Evolutionary conservation across 768 basidiomycete genomes (phyloP), one percentile per base, ranked within the genome.

Genomic region (Suillus luteus): DNA sequence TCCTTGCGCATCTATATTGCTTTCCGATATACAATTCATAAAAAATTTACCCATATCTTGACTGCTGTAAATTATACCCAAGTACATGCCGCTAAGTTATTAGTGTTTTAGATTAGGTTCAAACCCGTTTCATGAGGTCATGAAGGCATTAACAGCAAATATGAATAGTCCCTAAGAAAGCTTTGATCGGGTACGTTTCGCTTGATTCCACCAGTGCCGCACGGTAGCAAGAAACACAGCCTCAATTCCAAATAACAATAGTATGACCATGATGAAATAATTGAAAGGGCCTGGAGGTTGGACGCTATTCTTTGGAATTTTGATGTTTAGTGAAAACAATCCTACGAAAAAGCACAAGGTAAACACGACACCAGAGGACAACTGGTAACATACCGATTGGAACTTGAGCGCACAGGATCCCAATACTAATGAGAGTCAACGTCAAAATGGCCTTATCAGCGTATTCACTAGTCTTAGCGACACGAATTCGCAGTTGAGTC

Each of bases 381-480:
- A 8, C 38, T 40, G 41, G 8, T 27, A 24, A 71, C 84, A 52
- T 67, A 90, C 88, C 88, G 41, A 83, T 78, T 41, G 86, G 62
- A 7, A 87, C 79, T 67, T 88, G 87, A 51, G 89, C 79, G 48
- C 87, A 87, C 17, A 93, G 70, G 38, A 91, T 83, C 1, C 83
- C 85, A 51, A 95, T 80, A 67, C 81, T 85, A 61, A 94, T 82
- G n/a, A 83, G 71, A 0, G 89, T 86, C 5, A 96, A 80, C 55
- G 81, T 80, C 15, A 96, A 70, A 24, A 95, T 75, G 15, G 87
- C 84, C 67, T 83, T 85, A 72, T 92, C 91, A 5, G 84, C 85
- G 6, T 83, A 85, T 9, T 81, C 79, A 72, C 89, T 88, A 1
- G 87, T 83, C 40, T 80, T 78, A 7, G 83, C 81, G 41, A 87